phyloP scores from a whole-genome alignment of 2,329 filamentous ascomycete genomes.

The Trichothecium roseum region DNA sequence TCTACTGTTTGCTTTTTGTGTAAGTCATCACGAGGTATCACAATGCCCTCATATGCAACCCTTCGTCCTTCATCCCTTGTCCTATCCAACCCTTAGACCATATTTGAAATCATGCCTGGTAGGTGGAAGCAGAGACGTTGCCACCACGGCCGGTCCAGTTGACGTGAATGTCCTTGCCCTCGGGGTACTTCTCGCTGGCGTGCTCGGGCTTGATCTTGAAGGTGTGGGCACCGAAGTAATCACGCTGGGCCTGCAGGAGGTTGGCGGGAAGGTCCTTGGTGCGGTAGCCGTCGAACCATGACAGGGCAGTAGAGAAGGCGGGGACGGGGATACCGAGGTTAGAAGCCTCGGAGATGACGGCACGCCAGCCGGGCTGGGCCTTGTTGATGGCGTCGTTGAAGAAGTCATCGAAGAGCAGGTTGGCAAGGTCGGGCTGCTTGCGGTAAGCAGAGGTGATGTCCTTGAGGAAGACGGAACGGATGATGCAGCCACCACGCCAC shows the following conservation, averaged over 20 bases:
- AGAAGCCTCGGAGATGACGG: slow-evolving; percentile 83
- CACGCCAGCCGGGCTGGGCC: slow-evolving; percentile 86
- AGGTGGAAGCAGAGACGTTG: slow-evolving; percentile 93
- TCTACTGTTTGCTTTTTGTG: not conserved
- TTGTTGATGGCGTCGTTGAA: slow-evolving; percentile 99
- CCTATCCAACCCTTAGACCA: too few species aligned
- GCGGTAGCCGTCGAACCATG: slow-evolving; percentile 98
- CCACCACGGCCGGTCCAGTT: slow-evolving; percentile 99
- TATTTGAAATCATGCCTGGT: slow-evolving; percentile 65
- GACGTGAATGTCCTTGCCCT: slow-evolving; percentile 86
- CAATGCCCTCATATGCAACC: not conserved
- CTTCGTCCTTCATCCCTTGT: too few species aligned
- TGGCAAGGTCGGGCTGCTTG: slow-evolving; percentile 87
- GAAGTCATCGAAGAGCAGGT: slow-evolving; percentile 97
- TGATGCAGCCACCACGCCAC: slow-evolving; percentile 99
- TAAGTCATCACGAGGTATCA: not conserved
- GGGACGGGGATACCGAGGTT: slow-evolving; percentile 93
- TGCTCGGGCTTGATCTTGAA: slow-evolving; percentile 78
- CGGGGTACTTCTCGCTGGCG: slow-evolving; percentile 70
- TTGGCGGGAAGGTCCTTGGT: slow-evolving; percentile 96
- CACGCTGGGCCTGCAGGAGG: slow-evolving; percentile 95
- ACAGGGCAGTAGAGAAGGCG: slow-evolving; percentile 91
- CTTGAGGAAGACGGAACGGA: slow-evolving; percentile 99
- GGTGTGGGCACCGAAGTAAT: slow-evolving; percentile 96
- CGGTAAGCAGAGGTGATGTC: slow-evolving; percentile 98